Evolutionary conservation across 2,329 filamentous ascomycete species (phyloP), one percentile per base, ranked within the genome.

Genomic region (Ceratocystis destructans): DNA sequence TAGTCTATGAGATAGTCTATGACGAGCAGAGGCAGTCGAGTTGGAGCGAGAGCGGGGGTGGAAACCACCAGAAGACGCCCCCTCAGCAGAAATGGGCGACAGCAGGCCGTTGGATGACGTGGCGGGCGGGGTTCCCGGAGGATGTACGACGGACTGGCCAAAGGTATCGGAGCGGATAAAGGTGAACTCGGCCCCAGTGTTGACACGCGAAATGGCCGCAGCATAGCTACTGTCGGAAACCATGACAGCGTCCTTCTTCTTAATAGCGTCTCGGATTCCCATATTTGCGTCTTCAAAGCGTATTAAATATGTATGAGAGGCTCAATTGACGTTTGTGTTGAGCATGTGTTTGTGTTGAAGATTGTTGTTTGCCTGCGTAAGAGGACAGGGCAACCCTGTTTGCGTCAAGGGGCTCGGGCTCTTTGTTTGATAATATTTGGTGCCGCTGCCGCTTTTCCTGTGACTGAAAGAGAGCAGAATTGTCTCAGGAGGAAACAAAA

Each of bases 101-200:
- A 68, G 61, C 31, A 68, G 62, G 48, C 64, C 64, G 41, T 64
- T 65, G 59, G 41, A 57, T 15, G 57, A 33, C 28, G 64, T 53
- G 10, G 64, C 50, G 20, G 69, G 66, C 46, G 67, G 66, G 69
- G 71, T 72, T 71, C 69, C 74, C 5, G 90, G 88, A 10, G 89
- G 88, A 66, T 84, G 79, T 73, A 96, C 89, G 70, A 87, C 78
- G 74, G 96, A 90, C 73, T 91, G 83, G 1, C 87, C 85, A 70
- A 85, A 77, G 0, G 92, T 96, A 73, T 96, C 93, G 70, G 89
- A 87, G 69, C 91, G 87, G 72, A 94, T 82, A 77, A 96, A 90
- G 69, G 82, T 90, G 77, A 96, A 90, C 71, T 89, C 85, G 67
- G 87, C 86, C 1, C 79, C 74, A 64, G 73, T 61, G 67, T 69